Evolutionary conservation across 2,329 filamentous ascomycete genomes (phyloP), one percentile per base, ranked within the genome.

Genomic region (Hypoxylon sp.): DNA sequence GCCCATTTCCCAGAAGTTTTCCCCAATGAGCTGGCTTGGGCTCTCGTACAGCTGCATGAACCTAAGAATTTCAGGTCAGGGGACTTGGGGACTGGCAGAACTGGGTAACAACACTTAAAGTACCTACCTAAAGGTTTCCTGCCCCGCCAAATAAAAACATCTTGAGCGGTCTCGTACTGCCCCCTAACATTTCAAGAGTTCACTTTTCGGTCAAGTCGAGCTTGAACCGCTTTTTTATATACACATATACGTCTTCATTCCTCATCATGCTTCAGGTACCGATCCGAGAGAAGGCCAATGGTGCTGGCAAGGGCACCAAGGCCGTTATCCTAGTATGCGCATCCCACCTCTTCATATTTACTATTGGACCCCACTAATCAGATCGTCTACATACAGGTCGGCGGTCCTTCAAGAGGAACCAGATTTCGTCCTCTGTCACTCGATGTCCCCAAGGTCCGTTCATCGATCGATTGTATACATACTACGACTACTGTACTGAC

Each of bases 361-460:
- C 76, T 72, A 65, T 23, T 51, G 23, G 45, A 71, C 69, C 63
- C 68, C 65, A 68, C 60, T 72, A 81, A 73, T 72, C 50, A 69
- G 68, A 55, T 60, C 50, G 46, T 51, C 68, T 14, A 74, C 32
- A 60, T 67, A 66, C 60, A 98, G 94, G 95, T 98, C 77, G 95
- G 95, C 73, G 95, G 96, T 67, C 94, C 96, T 61, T 98, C 94
- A 65, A 89, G 96, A 86, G 96, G 96, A 79, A 99, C 96, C 69
- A 90, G 96, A 73, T 98, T 98, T 84, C 89, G 96, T 74, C 96
- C 96, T 75, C 87, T 99, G 74, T 97, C 94, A 61, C 91, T 98
- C 76, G 96, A 99, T 83, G 87, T 98, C 62, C 96, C 96, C 75
- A 98, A 98, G 90, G 93, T 95, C 81, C 68, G 82, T 80, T 28